phyloP scores from a whole-genome alignment of 192 early-diverging fungal species.

The Gaertneriomyces sp. region DNA sequence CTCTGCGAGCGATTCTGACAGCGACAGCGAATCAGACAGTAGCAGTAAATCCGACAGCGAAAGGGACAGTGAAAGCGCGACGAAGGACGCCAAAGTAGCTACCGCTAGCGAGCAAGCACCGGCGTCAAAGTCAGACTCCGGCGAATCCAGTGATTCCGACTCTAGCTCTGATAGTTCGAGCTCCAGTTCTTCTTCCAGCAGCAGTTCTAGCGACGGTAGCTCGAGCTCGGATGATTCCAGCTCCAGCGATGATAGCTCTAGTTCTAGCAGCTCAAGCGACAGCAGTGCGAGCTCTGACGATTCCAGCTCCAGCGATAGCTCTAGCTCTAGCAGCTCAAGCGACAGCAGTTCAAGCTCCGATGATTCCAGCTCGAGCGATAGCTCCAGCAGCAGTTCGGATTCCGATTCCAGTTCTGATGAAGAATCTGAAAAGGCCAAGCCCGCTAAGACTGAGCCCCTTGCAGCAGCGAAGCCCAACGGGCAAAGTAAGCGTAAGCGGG shows the following conservation, averaged over 20 bases:
- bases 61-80: background rate
- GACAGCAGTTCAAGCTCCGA: conserved; percentile 4
- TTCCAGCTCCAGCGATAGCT: conserved; percentile 1
- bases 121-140: conserved; percentile 5
- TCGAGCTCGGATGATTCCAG: background rate
- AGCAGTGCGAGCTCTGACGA: conserved; percentile 3
- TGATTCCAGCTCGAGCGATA: conserved; percentile 8
- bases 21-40: too few species aligned
- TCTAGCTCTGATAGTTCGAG: too few species aligned
- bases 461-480: conserved; percentile 14
- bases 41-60: too few species aligned
- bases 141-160: conserved; percentile 3
- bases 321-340: background rate
- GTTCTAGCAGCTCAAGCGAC: too few species aligned
- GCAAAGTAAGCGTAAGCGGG: conserved; percentile 15
- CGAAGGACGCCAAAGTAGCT: background rate
- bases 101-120: background rate
- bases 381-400: conserved; percentile 36
- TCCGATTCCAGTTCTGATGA: conserved; percentile 59
- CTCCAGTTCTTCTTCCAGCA: background rate
- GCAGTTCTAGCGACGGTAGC: conserved; percentile 10
- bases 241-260: background rate
- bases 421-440: conserved; percentile 3
- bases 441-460: conserved; percentile 12
- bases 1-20: background rate